These are phyloP conservation scores for Nicotiana attenuata DNA, from an alignment of 257 asterid species.

Conservation along the genomic window DNA sequence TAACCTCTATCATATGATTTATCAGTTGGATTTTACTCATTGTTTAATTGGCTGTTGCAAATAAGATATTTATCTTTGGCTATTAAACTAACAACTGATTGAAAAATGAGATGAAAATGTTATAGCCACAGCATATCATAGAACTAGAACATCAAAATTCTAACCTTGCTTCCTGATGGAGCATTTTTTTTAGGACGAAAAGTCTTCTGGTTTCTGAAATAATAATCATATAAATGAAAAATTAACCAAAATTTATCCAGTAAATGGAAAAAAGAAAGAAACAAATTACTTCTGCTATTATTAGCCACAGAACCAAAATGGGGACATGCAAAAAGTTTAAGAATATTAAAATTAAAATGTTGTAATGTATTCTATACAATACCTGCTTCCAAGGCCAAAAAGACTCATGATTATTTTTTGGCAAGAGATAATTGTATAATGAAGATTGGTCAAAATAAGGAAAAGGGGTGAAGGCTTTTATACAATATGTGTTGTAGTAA, in stretches of 20 bases:
- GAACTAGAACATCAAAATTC: background rate
- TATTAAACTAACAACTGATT: background rate
- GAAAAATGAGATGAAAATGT: background rate
- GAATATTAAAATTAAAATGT: background rate
- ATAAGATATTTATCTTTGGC: no score
- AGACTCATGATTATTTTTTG: constrained; percentile 33
- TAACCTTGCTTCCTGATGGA: constrained; percentile 90
- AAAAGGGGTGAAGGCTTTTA: background rate
- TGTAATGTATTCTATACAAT: background rate
- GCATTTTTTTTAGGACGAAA: constrained; percentile 95
- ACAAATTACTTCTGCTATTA: background rate
- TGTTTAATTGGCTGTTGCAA: background rate
- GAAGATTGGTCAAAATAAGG: background rate
- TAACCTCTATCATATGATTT: background rate
- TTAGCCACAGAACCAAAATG: background rate
- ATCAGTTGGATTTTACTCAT: background rate
- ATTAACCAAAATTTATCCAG: background rate
- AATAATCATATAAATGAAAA: background rate
- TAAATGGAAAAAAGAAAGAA: no score
- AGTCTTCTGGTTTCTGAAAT: constrained; percentile 71
- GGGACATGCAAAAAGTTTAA: background rate
- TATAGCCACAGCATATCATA: background rate
- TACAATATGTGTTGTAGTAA: background rate
- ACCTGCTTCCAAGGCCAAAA: constrained; percentile 50
- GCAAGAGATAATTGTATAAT: background rate